Conservation (phyloP, 371 early-diverging fungal genomes). For the Mortierella sp. region DNA sequence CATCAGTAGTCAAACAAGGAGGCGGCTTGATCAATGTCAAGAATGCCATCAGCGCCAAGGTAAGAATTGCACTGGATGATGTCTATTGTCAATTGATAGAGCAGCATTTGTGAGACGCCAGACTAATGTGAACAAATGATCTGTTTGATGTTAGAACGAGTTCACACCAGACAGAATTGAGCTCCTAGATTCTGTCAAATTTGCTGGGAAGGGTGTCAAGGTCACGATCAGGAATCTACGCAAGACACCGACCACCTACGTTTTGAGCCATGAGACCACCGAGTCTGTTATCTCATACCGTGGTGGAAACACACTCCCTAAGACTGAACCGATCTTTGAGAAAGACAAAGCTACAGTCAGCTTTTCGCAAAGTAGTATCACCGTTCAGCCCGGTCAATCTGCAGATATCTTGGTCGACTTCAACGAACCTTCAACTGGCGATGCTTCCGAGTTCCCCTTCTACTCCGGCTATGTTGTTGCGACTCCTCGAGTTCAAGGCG, state of each 20-base stretch:
- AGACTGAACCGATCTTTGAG: constrained; percentile 31
- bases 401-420: constrained; percentile 53
- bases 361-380: constrained; percentile 50
- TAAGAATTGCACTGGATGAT: no score
- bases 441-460: constrained; percentile 41
- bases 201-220: constrained; percentile 56
- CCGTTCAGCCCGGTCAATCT: constrained; percentile 57
- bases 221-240: constrained; percentile 71
- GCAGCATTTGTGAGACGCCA: no score
- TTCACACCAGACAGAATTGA: constrained; percentile 71
- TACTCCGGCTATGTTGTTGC: constrained; percentile 52
- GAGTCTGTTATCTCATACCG: constrained; percentile 58
- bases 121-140: no score
- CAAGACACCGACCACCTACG: constrained; percentile 62
- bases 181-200: constrained; percentile 67
- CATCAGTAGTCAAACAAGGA: constrained; percentile 73
- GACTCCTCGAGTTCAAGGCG: constrained; percentile 34
- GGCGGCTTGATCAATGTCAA: constrained; percentile 73
- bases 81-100: constrained; percentile 67
- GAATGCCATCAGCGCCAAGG: constrained; percentile 60
- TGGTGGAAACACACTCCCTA: constrained; percentile 32
- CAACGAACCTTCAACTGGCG: constrained; percentile 53
- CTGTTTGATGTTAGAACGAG: constrained; percentile 55
- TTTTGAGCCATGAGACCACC: constrained; percentile 59
- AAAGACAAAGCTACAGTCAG: constrained; percentile 52